Conservation (phyloP, 495 filamentous ascomycete species). For the Trichoderma erinaceum region DNA sequence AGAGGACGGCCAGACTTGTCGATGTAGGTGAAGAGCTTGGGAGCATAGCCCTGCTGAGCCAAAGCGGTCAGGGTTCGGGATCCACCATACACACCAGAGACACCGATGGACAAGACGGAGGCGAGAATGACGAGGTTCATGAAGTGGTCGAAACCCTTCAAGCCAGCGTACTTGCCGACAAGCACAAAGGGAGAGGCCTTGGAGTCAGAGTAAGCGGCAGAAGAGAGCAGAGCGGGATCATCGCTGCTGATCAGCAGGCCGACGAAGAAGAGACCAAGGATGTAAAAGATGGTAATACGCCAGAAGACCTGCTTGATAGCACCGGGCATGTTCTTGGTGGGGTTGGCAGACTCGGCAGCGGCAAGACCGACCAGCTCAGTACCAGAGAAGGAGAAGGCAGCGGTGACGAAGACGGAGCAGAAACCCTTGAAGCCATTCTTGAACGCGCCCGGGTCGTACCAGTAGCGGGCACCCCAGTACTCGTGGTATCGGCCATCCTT, state of each 20-base stretch:
- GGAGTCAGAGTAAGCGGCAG: slow-evolving; percentile 43
- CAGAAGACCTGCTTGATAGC: slow-evolving; percentile 72
- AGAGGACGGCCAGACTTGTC: slow-evolving; percentile 55
- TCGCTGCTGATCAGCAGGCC: slow-evolving; percentile 62
- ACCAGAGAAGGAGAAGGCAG: slow-evolving; percentile 66
- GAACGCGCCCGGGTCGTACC: slow-evolving; percentile 67
- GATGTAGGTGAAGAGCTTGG: slow-evolving; percentile 53
- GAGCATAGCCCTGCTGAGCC: slow-evolving; percentile 50
- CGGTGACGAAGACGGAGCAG: slow-evolving; percentile 67
- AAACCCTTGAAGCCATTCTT: slow-evolving; percentile 65
- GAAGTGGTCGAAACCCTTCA: slow-evolving; percentile 60
- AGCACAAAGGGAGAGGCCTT: slow-evolving; percentile 71
- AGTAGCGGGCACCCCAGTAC: slow-evolving; percentile 58
- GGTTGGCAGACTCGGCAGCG: slow-evolving; percentile 62
- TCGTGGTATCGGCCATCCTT: slow-evolving; percentile 38
- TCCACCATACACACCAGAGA: slow-evolving; percentile 62
- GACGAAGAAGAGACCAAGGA: slow-evolving; percentile 66
- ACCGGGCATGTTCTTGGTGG: slow-evolving; percentile 55
- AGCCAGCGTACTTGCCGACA: slow-evolving; percentile 59
- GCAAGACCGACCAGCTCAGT: slow-evolving; percentile 70
- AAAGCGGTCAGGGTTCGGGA: slow-evolving; percentile 63
- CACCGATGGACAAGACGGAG: slow-evolving; percentile 61
- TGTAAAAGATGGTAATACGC: slow-evolving; percentile 68
- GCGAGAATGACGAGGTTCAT: slow-evolving; percentile 71
- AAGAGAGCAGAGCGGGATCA: slow-evolving; percentile 47